These are phyloP conservation scores for Barbarea vulgaris DNA, from an alignment of 345 rosid species.

Conservation along the genomic window DNA sequence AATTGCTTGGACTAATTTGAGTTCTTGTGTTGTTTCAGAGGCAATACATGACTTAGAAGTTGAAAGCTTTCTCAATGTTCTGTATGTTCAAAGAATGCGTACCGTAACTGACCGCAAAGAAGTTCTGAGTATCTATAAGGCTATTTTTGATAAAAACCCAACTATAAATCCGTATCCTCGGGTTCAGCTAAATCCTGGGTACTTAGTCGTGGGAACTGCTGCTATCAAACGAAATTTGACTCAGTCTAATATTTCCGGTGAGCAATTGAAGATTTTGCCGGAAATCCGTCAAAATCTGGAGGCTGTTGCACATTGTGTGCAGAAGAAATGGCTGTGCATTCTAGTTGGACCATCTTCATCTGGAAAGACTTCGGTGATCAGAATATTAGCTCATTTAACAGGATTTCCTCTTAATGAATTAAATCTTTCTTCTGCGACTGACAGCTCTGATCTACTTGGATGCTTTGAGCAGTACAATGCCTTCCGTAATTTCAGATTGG, in stretches of 20 bases:
- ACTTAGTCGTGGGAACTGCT: constrained; percentile 67
- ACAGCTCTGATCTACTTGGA: constrained; percentile 92
- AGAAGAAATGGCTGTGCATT: constrained; percentile 82
- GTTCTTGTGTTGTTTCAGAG: constrained; percentile 47
- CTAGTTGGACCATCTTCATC: constrained; percentile 87
- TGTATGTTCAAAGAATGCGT: constrained; percentile 96
- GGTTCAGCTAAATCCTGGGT: constrained; percentile 64
- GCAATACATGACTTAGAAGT: constrained; percentile 38
- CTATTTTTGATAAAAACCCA: constrained; percentile 63
- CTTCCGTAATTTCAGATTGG: constrained; percentile 64
- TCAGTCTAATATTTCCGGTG: constrained; percentile 42
- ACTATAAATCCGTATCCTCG: constrained; percentile 79
- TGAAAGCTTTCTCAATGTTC: constrained; percentile 70
- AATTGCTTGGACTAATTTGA: constrained; percentile 24
- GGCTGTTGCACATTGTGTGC: constrained; percentile 82
- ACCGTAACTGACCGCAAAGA: constrained; percentile 76
- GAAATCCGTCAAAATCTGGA: constrained; percentile 76
- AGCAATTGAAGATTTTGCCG: constrained; percentile 70
- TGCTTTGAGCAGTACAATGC: constrained; percentile 94
- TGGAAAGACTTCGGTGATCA: constrained; percentile 89
- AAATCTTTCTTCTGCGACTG: constrained; percentile 88
- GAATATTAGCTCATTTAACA: constrained; percentile 76
- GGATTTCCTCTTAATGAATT: constrained; percentile 79
- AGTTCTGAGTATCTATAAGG: constrained; percentile 70
- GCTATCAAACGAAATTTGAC: constrained; percentile 61